These are phyloP conservation scores for Ophiostoma australiae DNA, from an alignment of 2,329 filamentous ascomycete genomes.

Conservation along the genomic window DNA sequence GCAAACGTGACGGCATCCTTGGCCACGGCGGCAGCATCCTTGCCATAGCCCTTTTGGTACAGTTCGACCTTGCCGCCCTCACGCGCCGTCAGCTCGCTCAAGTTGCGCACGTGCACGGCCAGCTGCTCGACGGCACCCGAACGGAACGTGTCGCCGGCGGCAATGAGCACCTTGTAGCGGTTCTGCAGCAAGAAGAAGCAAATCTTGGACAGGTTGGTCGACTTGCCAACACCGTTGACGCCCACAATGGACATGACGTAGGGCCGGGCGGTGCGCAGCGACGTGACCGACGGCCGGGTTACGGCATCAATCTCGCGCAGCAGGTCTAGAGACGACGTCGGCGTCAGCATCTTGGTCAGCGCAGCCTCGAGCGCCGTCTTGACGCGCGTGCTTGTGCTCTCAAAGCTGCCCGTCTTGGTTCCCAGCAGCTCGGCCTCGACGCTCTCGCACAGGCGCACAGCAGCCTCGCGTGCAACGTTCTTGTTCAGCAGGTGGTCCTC, in stretches of 20 bases:
- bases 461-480: slow-evolving; percentile 93
- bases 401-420: slow-evolving; percentile 86
- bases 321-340: slow-evolving; percentile 88
- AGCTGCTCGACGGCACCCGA: slow-evolving; percentile 96
- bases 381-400: slow-evolving; percentile 77
- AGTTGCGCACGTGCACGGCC: slow-evolving; percentile 87
- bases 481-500: slow-evolving; percentile 91
- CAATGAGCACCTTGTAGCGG: slow-evolving; percentile 90
- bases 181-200: slow-evolving; percentile 98
- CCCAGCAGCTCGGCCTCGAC: slow-evolving; percentile 87
- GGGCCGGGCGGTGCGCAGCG: slow-evolving; percentile 63
- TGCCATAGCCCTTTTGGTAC: slow-evolving; percentile 96
- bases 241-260: slow-evolving; percentile 98
- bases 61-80: slow-evolving; percentile 80
- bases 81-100: slow-evolving; percentile 79
- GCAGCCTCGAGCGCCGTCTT: slow-evolving; percentile 86
- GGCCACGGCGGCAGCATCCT: slow-evolving; percentile 91
- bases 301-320: slow-evolving; percentile 86
- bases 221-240: slow-evolving; percentile 97
- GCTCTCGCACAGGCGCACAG: slow-evolving; percentile 81
- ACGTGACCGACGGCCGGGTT: slow-evolving; percentile 59
- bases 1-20: slow-evolving; percentile 87
- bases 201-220: slow-evolving; percentile 95
- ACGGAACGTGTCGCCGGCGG: slow-evolving; percentile 93
- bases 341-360: slow-evolving; percentile 89